Conservation (phyloP, 2,329 filamentous ascomycete species). For the Albophoma yamanashiensis region DNA sequence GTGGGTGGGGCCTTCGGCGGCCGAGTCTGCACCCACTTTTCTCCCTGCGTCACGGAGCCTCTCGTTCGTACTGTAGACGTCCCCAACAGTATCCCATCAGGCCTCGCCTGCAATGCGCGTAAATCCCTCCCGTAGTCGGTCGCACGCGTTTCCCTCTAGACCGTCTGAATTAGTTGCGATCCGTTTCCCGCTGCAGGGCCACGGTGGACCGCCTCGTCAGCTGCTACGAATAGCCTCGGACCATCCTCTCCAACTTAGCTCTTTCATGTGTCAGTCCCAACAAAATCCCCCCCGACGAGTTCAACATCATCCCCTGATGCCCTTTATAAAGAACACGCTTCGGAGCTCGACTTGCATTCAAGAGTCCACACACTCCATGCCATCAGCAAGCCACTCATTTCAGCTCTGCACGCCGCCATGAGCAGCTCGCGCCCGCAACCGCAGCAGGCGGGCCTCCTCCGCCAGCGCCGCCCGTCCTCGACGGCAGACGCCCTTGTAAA, state of each 20-base stretch:
- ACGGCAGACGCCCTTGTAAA: slow-evolving; percentile 12
- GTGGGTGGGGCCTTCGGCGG: background rate
- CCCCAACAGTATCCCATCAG: background rate
- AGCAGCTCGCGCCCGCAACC: background rate
- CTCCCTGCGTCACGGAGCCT: background rate
- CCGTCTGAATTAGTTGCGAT: no score
- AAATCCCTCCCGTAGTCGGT: background rate
- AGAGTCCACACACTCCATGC: background rate
- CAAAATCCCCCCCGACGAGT: background rate
- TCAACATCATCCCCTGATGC: background rate
- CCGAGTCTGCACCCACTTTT: background rate
- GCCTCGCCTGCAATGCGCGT: background rate
- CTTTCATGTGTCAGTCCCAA: background rate
- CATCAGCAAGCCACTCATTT: no score
- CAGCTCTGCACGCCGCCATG: background rate
- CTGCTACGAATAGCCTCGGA: background rate
- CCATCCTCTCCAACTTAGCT: background rate
- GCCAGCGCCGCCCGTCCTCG: slow-evolving; percentile 18
- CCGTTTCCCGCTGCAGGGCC: background rate
- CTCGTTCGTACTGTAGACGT: background rate
- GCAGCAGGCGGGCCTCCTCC: background rate
- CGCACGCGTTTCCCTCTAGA: background rate
- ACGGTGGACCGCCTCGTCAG: background rate
- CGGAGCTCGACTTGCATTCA: background rate
- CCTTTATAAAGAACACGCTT: background rate